Conservation (phyloP, 495 filamentous ascomycete genomes). For the Penicillium pulvis region DNA sequence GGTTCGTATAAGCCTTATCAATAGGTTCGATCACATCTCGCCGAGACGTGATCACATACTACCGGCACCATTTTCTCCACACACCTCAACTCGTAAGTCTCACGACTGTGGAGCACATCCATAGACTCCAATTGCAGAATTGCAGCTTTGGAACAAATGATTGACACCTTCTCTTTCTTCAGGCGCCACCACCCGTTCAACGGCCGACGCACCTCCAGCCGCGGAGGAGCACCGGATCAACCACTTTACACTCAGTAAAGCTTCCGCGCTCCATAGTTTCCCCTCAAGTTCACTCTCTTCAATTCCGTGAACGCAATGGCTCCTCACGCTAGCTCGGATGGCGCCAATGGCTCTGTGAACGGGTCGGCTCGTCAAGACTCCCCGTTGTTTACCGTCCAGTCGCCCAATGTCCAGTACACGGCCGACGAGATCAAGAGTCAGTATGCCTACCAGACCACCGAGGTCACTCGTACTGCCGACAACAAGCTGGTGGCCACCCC, state of each 20-base stretch:
- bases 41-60: slow-evolving; percentile 46
- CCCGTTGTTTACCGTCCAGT: slow-evolving; percentile 81
- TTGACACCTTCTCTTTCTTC: slow-evolving; percentile 27
- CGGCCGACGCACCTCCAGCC: slow-evolving; percentile 89
- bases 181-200: slow-evolving; percentile 97
- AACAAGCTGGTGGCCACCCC: slow-evolving; percentile 84
- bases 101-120: neutral
- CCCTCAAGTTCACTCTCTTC: slow-evolving; percentile 27
- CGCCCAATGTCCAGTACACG: slow-evolving; percentile 90
- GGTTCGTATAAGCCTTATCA: slow-evolving; percentile 41
- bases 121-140: neutral
- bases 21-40: slow-evolving; percentile 44
- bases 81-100: slow-evolving; percentile 52
- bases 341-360: slow-evolving; percentile 70
- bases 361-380: slow-evolving; percentile 59
- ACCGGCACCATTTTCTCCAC: slow-evolving; percentile 55
- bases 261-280: slow-evolving; percentile 18
- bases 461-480: slow-evolving; percentile 67
- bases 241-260: slow-evolving; percentile 62
- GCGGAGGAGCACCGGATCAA: slow-evolving; percentile 84
- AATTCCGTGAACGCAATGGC: slow-evolving; percentile 66
- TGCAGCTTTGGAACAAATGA: neutral
- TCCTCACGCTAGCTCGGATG: slow-evolving; percentile 79
- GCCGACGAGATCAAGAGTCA: slow-evolving; percentile 85
- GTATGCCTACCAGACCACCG: slow-evolving; percentile 95